Evolutionary conservation across 2,329 filamentous ascomycete species (phyloP), one percentile per base, ranked within the genome.

Genomic region (Anthostomella pinea): DNA sequence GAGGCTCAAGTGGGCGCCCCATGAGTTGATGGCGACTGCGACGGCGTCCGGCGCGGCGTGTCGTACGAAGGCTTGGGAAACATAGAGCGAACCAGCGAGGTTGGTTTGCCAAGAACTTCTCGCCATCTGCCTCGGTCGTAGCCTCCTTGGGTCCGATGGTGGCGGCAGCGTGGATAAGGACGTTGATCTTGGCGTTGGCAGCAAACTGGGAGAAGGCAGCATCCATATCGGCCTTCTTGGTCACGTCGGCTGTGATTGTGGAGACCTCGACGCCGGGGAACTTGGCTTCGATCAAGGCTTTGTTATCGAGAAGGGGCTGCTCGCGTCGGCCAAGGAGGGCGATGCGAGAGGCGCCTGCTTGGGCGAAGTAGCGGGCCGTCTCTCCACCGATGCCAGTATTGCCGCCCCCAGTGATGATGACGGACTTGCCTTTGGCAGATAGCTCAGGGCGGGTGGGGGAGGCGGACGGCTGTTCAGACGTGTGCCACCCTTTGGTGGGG

Each of bases 331-430:
- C 69, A 1, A 72, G 48, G 6, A 75, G 57, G 7, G 59, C 61
- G 30, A 75, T 67, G 1, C 55, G 54, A 27, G 60, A 52, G 1
- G 68, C 68, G 6, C 68, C 67, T 37, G 70, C 67, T 44, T 53
- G 29, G 8, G 69, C 69, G 34, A 72, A 74, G 43, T 48, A 53
- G 16, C 33, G 52, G 5, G 67, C 66, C 5, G 63, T 71, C 30
- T 58, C 64, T 26, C 57, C 58, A 21, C 70, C 69, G 23, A 74
- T 72, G 6, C 69, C 70, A 8, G 47, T 46, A 28, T 51, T 63
- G 3, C 68, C 67, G 0, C 64, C 68, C 14, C 68, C 69, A 3
- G 69, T 73, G 10, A 70, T 45, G 4, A 70, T 4, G 8, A 70
- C 46, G 6, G 51, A 61, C 41, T 67, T 70, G 33, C 59, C 60